Percentiles rank a stretch among this genome's conserved stretches.
phyloP scores from a whole-genome alignment of 2,329 filamentous ascomycete species.

The Fusarium domesticum region DNA sequence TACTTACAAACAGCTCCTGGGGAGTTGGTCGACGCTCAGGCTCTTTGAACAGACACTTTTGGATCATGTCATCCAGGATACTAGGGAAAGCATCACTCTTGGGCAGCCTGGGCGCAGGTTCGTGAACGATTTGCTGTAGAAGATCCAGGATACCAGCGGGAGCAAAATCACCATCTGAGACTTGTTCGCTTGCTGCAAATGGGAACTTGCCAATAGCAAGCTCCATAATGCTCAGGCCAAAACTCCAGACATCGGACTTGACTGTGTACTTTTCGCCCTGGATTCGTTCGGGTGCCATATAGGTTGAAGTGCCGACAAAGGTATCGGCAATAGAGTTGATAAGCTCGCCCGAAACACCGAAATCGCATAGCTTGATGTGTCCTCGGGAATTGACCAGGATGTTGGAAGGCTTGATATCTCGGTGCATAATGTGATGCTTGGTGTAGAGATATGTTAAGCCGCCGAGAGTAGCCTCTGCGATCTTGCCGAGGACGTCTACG shows the following conservation, averaged over 20 bases:
- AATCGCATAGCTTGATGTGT: slow-evolving; percentile 96
- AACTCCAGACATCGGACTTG: slow-evolving; percentile 98
- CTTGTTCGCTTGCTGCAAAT: slow-evolving; percentile 72
- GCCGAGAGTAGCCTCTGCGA: slow-evolving; percentile 90
- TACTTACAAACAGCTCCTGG: slow-evolving; percentile 81
- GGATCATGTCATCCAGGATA: slow-evolving; percentile 95
- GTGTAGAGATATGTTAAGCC: slow-evolving; percentile 94
- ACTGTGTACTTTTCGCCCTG: slow-evolving; percentile 96
- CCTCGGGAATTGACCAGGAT: slow-evolving; percentile 93
- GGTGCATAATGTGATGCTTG: slow-evolving; percentile 96
- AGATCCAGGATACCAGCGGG: slow-evolving; percentile 95
- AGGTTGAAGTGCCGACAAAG: slow-evolving; percentile 96
- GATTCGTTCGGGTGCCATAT: slow-evolving; percentile 98
- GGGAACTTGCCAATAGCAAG: slow-evolving; percentile 96
- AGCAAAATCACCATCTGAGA: slow-evolving; percentile 71
- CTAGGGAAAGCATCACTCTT: slow-evolving; percentile 97
- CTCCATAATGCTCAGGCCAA: slow-evolving; percentile 93
- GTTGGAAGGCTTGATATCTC: slow-evolving; percentile 98
- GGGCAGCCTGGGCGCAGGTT: slow-evolving; percentile 86
- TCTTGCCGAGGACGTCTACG: slow-evolving; percentile 95
- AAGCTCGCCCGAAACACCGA: slow-evolving; percentile 95
- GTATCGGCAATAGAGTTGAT: slow-evolving; percentile 98
- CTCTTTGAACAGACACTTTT: slow-evolving; percentile 89
- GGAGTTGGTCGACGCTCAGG: slow-evolving; percentile 88
- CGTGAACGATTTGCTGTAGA: slow-evolving; percentile 94